These are phyloP conservation scores for Pseudocercospora cruenta DNA, from an alignment of 2,329 filamentous ascomycete genomes.

Conservation along the genomic window DNA sequence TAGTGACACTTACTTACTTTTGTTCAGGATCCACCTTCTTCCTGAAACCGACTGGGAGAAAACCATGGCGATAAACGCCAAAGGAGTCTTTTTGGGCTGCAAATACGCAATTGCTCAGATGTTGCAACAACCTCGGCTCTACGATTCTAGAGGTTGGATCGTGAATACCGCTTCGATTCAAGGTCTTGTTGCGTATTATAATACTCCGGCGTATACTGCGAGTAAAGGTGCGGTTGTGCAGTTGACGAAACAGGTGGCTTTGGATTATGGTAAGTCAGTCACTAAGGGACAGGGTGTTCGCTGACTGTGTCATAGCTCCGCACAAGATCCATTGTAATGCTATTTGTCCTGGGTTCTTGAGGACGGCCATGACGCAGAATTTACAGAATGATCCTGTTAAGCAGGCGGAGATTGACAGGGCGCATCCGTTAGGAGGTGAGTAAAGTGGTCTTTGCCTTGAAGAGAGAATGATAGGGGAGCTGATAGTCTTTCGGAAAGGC, in stretches of 20 bases:
- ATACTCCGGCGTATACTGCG: conserved; percentile 48
- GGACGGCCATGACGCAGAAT: conserved; percentile 44
- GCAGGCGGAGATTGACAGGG: conserved; percentile 33
- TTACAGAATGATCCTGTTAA: conserved; percentile 38
- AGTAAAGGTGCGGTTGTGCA: conserved; percentile 53
- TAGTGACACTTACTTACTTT: too few species aligned
- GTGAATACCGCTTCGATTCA: conserved; percentile 44
- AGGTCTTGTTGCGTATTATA: conserved; percentile 39
- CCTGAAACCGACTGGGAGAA: conserved; percentile 42
- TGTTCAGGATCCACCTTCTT: conserved; percentile 39
- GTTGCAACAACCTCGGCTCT: conserved; percentile 38
- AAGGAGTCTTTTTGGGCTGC: conserved; percentile 45
- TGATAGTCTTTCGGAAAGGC: conserved; percentile 11
- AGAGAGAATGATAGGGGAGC: not conserved
- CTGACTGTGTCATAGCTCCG: conserved; percentile 37
- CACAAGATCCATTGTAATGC: conserved; percentile 48
- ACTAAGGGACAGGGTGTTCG: too few species aligned
- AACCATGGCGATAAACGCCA: conserved; percentile 43
- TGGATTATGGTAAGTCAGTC: conserved; percentile 12
- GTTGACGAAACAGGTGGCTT: conserved; percentile 51
- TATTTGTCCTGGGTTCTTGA: conserved; percentile 46
- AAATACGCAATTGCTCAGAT: conserved; percentile 45
- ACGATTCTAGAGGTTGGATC: conserved; percentile 42
- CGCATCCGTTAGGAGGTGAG: conserved; percentile 41
- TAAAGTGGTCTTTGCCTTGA: not conserved